Evolutionary conservation across 768 basidiomycete genomes (phyloP).

Genomic region (Russula griseocarnosa): DNA sequence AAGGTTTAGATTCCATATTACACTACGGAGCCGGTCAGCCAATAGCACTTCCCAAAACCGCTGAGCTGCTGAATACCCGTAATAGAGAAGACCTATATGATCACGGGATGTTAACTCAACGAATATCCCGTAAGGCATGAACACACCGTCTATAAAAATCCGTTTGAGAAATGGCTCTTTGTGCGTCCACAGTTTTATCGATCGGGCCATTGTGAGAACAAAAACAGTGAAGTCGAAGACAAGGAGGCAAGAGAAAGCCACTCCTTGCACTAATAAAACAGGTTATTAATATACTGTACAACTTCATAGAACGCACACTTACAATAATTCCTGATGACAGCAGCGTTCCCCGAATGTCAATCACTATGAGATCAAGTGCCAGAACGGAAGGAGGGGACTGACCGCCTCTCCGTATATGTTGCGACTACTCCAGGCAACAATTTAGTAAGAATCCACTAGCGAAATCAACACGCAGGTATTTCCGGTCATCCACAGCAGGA

Average conservation of each 20-base stretch:
- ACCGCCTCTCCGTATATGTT: background rate
- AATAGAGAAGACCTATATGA: slow-evolving; percentile 19
- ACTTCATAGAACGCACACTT: background rate
- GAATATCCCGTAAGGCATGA: background rate
- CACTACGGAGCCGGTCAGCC: slow-evolving; percentile 6
- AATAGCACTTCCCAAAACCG: background rate
- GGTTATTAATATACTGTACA: background rate
- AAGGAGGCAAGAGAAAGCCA: slow-evolving; percentile 25
- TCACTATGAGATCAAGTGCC: background rate
- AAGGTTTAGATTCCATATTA: slow-evolving; percentile 21
- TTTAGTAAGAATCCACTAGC: slow-evolving; percentile 1
- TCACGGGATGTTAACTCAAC: background rate
- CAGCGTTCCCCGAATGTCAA: slow-evolving; percentile 1
- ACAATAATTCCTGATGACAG: background rate
- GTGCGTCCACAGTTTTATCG: slow-evolving; percentile 17
- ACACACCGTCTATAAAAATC: slow-evolving; percentile 21
- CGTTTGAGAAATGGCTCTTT: slow-evolving; percentile 18
- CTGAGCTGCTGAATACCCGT: slow-evolving; percentile 8
- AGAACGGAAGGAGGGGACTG: background rate
- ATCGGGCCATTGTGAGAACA: slow-evolving; percentile 24
- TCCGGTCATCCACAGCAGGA: background rate
- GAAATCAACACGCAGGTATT: background rate
- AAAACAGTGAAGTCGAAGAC: slow-evolving; percentile 29
- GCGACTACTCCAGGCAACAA: background rate
- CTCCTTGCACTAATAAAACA: slow-evolving; percentile 20